Percentiles rank a stretch among this genome's conserved stretches.
Evolutionary conservation across 2,329 filamentous ascomycete genomes (phyloP).

Genomic region (Diaporthe vaccinii): DNA sequence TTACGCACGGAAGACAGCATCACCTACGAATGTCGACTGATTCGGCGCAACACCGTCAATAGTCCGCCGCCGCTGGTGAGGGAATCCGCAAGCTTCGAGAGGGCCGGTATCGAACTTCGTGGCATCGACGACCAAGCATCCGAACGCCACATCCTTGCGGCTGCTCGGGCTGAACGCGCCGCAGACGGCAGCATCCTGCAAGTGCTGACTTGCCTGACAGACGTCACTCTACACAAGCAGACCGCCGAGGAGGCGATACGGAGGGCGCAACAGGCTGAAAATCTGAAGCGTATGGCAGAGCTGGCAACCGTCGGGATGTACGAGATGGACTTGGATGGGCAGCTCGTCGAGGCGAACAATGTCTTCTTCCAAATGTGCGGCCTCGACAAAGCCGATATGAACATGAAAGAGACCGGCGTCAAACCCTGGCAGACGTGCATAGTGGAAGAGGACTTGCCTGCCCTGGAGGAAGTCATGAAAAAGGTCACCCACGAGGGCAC

Average conservation of each 20-base stretch:
- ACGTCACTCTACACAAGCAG: constrained; percentile 64
- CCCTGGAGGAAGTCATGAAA: constrained; percentile 56
- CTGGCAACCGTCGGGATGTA: constrained; percentile 69
- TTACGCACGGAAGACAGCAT: constrained; percentile 54
- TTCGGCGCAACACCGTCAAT: constrained; percentile 47
- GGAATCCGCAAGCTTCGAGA: constrained; percentile 54
- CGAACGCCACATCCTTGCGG: constrained; percentile 61
- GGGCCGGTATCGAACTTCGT: constrained; percentile 51
- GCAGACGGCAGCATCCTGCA: constrained; percentile 58
- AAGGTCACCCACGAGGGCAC: constrained; percentile 56
- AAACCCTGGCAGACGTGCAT: constrained; percentile 62
- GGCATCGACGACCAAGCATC: constrained; percentile 50
- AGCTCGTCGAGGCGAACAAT: constrained; percentile 64
- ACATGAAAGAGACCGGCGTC: constrained; percentile 48
- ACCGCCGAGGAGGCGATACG: constrained; percentile 63
- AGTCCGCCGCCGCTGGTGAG: constrained; percentile 48
- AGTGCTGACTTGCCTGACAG: constrained; percentile 64
- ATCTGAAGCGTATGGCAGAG: constrained; percentile 67
- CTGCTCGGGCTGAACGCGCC: constrained; percentile 61
- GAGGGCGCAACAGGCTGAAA: constrained; percentile 65
- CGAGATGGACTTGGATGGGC: constrained; percentile 65
- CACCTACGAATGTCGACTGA: constrained; percentile 61
- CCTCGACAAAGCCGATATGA: constrained; percentile 58
- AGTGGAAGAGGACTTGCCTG: constrained; percentile 58
- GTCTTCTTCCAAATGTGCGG: constrained; percentile 67